A percentile compares a stretch with the other conserved stretches of the same genome.
Evolutionary conservation across 257 asterid species (phyloP).

Genomic region (Euphrasia confusa): DNA sequence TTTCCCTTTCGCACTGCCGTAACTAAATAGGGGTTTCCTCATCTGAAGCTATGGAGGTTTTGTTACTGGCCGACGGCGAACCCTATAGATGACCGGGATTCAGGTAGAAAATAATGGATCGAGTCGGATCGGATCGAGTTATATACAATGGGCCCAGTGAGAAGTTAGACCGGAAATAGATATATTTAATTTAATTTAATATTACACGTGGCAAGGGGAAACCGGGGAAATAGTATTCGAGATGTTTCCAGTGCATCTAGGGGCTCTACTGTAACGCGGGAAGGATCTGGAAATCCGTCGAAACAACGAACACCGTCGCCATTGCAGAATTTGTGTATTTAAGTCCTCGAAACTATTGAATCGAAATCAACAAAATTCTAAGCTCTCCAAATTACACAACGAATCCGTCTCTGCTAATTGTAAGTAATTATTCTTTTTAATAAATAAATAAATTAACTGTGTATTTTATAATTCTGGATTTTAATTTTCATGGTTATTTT

Average conservation of each 20-base stretch:
- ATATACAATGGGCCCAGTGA: no score
- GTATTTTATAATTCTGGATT: not conserved
- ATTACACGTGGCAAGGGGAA: constrained; percentile 27
- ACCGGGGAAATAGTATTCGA: constrained; percentile 7
- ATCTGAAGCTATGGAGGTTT: no score
- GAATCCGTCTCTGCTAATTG: no score
- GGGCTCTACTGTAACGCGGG: constrained; percentile 32
- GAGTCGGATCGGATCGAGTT: no score
- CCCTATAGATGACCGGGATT: no score
- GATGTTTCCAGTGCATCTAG: constrained; percentile 31
- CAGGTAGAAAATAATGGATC: no score
- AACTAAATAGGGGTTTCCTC: not conserved
- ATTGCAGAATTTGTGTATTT: constrained; percentile 5
- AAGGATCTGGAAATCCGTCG: constrained; percentile 52
- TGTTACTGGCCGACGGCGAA: no score
- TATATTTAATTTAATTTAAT: no score
- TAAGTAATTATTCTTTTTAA: not conserved
- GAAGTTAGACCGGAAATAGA: no score
- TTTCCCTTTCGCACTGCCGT: not conserved
- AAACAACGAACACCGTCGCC: not conserved
- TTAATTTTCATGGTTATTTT: no score
- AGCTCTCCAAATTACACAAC: no score
- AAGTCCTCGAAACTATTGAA: constrained; percentile 12
- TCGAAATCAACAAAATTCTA: no score
- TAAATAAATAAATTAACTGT: not conserved